These are phyloP conservation scores for Oryza officinalis DNA, from an alignment of 176 grass and related monocot genomes.

Conservation along the genomic window DNA sequence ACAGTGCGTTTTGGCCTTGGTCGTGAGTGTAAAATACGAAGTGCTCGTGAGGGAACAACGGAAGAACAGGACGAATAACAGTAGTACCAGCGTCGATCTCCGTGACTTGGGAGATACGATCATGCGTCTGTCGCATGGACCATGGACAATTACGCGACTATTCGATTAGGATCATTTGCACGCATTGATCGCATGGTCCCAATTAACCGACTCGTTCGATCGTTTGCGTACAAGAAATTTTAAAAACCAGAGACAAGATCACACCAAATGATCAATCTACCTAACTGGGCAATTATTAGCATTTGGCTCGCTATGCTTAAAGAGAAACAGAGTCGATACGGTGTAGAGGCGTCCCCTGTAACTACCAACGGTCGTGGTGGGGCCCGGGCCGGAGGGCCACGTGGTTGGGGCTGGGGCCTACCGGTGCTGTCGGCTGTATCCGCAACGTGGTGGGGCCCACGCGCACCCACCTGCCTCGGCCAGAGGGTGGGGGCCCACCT, in stretches of 20 bases:
- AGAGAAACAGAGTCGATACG: not conserved
- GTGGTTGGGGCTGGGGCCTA: not conserved
- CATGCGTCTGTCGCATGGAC: not conserved
- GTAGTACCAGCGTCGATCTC: not conserved
- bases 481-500: not conserved
- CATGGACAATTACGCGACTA: not conserved
- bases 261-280: not conserved
- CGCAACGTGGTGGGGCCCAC: constrained; percentile 38
- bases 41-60: constrained; percentile 23
- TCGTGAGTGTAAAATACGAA: not conserved
- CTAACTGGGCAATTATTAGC: not conserved
- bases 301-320: not conserved
- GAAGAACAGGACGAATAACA: not conserved
- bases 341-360: not conserved
- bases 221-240: not conserved
- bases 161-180: not conserved
- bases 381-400: constrained; percentile 6
- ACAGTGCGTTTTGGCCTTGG: not conserved
- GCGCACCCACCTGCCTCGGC: constrained; percentile 10
- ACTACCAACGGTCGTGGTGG: constrained; percentile 60
- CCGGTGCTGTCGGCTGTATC: not conserved
- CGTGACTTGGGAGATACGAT: constrained; percentile 11
- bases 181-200: constrained; percentile 13
- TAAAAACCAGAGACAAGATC: not conserved
- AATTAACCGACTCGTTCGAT: not conserved